phyloP scores from a whole-genome alignment of 768 basidiomycete species.

The Phanerochaete sordida region DNA sequence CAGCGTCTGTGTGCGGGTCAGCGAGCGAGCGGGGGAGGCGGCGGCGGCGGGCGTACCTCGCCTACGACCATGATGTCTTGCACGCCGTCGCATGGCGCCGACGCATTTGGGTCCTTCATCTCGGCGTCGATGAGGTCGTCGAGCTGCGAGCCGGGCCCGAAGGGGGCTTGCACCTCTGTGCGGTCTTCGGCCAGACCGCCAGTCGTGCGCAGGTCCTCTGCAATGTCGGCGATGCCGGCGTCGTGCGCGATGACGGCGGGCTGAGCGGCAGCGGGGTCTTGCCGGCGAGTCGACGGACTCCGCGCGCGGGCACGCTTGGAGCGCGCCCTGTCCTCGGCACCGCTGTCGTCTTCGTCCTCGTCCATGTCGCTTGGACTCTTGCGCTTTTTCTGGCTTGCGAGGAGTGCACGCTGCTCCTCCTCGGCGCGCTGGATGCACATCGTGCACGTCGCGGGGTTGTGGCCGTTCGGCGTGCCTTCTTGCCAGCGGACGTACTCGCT shows the following conservation, averaged over 20 bases:
- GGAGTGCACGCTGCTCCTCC: neutral
- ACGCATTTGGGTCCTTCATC: neutral
- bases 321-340: neutral
- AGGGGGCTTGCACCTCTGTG: neutral
- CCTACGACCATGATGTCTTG: conserved; percentile 61
- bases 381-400: neutral
- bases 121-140: neutral
- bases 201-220: neutral
- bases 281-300: neutral
- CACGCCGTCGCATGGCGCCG: conserved; percentile 47
- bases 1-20: conserved; percentile 41
- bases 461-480: conserved; percentile 35
- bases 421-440: neutral
- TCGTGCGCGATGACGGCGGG: neutral
- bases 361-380: neutral
- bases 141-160: neutral
- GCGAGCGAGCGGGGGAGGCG: neutral
- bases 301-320: neutral
- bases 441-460: conserved; percentile 38
- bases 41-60: conserved; percentile 33
- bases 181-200: neutral
- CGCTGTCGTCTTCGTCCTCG: neutral
- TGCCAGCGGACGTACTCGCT: conserved; percentile 39
- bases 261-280: neutral
- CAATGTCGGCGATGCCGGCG: neutral